These are phyloP conservation scores for Eucalyptus curtisii DNA, from an alignment of 345 rosid genomes.

Conservation along the genomic window DNA sequence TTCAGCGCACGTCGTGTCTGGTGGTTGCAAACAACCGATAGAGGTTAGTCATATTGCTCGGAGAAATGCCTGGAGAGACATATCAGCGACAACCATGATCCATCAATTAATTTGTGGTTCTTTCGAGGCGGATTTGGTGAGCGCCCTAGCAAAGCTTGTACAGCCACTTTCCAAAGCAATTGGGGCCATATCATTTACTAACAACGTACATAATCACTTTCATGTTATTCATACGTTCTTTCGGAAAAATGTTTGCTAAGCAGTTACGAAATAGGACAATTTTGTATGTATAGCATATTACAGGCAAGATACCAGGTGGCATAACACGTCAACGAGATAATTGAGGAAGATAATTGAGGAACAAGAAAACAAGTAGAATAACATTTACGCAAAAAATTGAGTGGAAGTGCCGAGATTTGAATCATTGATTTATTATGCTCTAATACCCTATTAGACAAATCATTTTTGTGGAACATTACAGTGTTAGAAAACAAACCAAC, in stretches of 20 bases:
- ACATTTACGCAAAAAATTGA: neutral
- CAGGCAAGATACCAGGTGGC: neutral
- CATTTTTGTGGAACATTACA: neutral
- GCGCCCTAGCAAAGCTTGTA: neutral
- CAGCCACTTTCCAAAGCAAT: neutral
- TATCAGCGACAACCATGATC: neutral
- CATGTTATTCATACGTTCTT: neutral
- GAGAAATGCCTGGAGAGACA: neutral
- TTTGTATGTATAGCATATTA: neutral
- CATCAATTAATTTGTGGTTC: neutral
- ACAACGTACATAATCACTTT: neutral
- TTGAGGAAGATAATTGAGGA: neutral
- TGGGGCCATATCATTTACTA: neutral
- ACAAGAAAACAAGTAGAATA: neutral
- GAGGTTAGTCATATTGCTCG: neutral
- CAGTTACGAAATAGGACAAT: neutral
- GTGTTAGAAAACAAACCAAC: neutral
- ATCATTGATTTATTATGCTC: neutral
- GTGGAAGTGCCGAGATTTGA: neutral
- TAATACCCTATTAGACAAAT: neutral
- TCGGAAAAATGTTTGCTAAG: neutral
- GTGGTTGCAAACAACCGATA: neutral
- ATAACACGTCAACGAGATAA: neutral
- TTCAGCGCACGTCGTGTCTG: neutral
- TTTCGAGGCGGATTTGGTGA: neutral